Conservation (phyloP, 2,329 filamentous ascomycete species). For the Alternaria hordeiaustralica region DNA sequence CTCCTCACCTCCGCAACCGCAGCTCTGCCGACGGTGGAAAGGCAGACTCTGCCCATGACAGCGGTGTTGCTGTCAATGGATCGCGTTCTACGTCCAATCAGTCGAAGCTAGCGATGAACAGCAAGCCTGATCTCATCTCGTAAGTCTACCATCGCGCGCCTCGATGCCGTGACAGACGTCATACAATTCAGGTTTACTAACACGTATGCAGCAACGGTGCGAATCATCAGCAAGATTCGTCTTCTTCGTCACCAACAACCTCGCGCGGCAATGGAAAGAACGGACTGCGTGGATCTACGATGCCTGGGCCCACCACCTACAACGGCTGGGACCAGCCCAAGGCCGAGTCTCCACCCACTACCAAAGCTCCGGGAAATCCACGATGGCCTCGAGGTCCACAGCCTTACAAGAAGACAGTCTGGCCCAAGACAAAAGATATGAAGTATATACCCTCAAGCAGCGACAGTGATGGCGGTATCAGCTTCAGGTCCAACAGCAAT, state of each 20-base stretch:
- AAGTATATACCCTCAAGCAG: conserved; percentile 20
- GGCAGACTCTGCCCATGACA: conserved; percentile 5
- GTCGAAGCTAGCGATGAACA: conserved; percentile 2
- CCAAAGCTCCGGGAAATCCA: conserved; percentile 17
- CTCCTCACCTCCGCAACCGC: conserved; percentile 34
- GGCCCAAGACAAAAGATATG: conserved; percentile 42
- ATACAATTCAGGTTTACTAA: background rate
- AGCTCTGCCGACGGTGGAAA: background rate
- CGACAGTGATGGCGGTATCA: conserved; percentile 32
- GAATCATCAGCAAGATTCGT: background rate
- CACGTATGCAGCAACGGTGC: background rate
- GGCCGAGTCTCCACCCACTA: background rate
- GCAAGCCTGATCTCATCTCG: conserved; percentile 7
- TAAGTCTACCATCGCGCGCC: conserved; percentile 11
- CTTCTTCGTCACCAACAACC: conserved; percentile 7
- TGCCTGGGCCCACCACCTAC: conserved; percentile 16
- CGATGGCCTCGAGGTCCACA: conserved; percentile 16
- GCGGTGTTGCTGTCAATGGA: background rate
- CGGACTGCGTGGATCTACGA: conserved; percentile 11
- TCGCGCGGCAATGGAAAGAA: background rate
- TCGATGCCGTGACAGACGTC: background rate
- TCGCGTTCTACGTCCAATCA: conserved; percentile 10
- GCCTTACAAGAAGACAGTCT: conserved; percentile 19
- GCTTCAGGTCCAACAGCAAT: conserved; percentile 34
- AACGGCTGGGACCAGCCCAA: conserved; percentile 17